A percentile compares a stretch with the other conserved stretches of the same genome.
These are phyloP conservation scores for Alternaria conjuncta DNA, from an alignment of 2,329 filamentous ascomycete species.

Conservation along the genomic window DNA sequence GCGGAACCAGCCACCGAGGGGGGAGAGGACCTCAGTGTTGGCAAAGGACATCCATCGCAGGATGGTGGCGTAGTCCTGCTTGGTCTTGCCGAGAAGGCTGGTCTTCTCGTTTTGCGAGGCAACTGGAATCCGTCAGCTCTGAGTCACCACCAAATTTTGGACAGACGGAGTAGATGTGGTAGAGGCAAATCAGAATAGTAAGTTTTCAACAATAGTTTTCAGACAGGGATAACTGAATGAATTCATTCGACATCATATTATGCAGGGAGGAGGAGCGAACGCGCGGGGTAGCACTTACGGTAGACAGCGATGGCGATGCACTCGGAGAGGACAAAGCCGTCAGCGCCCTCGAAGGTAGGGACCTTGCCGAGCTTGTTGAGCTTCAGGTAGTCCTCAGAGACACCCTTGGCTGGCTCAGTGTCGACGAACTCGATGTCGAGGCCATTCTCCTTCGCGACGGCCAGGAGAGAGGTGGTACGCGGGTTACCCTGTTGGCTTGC, in stretches of 20 bases:
- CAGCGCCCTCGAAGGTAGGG: constrained; percentile 88
- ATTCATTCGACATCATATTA: constrained; percentile 71
- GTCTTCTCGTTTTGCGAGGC: constrained; percentile 99
- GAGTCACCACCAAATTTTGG: constrained; percentile 35
- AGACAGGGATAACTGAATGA: constrained; percentile 79
- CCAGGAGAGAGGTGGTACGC: constrained; percentile 86
- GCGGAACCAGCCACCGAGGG: constrained; percentile 80
- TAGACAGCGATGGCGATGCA: constrained; percentile 96
- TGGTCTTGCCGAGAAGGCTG: constrained; percentile 98
- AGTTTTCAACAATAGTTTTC: constrained; percentile 88
- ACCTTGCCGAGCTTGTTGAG: constrained; percentile 88
- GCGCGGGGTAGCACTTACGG: constrained; percentile 68
- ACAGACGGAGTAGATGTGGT: constrained; percentile 14
- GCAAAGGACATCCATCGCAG: constrained; percentile 97
- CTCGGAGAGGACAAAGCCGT: constrained; percentile 90
- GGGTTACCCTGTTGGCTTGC: constrained; percentile 73
- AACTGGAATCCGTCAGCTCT: constrained; percentile 63
- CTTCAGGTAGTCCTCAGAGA: constrained; percentile 80
- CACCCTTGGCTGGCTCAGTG: constrained; percentile 68
- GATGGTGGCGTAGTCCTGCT: constrained; percentile 99
- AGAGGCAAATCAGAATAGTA: constrained; percentile 85
- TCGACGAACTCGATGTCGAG: constrained; percentile 87
- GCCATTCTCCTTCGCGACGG: constrained; percentile 96
- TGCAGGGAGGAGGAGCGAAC: constrained; percentile 15
- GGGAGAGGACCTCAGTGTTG: constrained; percentile 83